Percentiles rank a stretch among this genome's conserved stretches.
These are phyloP conservation scores for Dianthus caryophyllus DNA, from an alignment of 148 eudicot species.

Conservation along the genomic window DNA sequence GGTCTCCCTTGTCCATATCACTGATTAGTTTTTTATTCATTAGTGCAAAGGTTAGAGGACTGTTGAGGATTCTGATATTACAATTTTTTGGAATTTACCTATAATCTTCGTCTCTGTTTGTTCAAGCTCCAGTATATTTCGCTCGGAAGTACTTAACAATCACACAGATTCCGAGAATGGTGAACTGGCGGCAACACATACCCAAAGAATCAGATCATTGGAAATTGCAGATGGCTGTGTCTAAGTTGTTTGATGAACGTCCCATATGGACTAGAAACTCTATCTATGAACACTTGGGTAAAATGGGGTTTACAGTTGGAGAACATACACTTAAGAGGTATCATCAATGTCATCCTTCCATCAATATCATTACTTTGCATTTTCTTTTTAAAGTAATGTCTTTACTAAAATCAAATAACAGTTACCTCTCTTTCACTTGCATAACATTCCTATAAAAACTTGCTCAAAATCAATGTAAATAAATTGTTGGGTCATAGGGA, in stretches of 20 bases:
- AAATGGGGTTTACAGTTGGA: constrained; percentile 53
- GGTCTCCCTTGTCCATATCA: neutral
- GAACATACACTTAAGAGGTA: constrained; percentile 63
- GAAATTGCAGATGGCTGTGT: constrained; percentile 66
- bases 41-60: constrained; percentile 2
- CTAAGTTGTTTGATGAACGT: constrained; percentile 81
- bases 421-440: too few species aligned
- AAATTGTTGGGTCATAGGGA: too few species aligned
- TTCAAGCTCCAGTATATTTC: neutral
- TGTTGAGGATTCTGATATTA: neutral
- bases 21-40: neutral
- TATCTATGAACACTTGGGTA: constrained; percentile 61
- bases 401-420: too few species aligned
- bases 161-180: constrained; percentile 80
- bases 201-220: constrained; percentile 61
- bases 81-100: neutral
- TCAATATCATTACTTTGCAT: too few species aligned
- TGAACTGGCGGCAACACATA: constrained; percentile 66
- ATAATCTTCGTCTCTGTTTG: neutral
- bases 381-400: too few species aligned
- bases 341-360: constrained; percentile 2
- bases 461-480: too few species aligned
- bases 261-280: constrained; percentile 83
- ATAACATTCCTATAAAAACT: too few species aligned
- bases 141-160: constrained; percentile 46